A percentile compares a stretch with the other conserved stretches of the same genome.
Evolutionary conservation across 257 asterid species (phyloP).

Genomic region (Osmanthus fragrans): DNA sequence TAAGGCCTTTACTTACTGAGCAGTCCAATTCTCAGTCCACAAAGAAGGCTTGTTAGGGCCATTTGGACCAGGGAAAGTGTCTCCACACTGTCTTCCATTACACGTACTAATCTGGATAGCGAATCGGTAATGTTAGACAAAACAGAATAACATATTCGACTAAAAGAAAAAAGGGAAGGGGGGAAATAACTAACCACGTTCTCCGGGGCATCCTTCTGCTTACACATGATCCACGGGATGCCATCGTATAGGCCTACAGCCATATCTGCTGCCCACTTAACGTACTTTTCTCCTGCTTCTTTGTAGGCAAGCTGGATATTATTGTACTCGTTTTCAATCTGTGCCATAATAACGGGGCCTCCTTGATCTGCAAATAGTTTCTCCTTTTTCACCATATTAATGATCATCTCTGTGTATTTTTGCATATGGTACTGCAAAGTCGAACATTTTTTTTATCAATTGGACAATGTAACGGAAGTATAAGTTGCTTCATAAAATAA

Average conservation of each 20-base stretch:
- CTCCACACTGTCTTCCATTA: slow-evolving; percentile 94
- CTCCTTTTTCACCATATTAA: slow-evolving; percentile 58
- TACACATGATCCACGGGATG: slow-evolving; percentile 96
- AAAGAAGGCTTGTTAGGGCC: slow-evolving; percentile 83
- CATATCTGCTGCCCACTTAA: slow-evolving; percentile 87
- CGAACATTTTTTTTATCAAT: neutral
- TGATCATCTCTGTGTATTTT: slow-evolving; percentile 53
- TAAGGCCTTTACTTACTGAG: slow-evolving; percentile 56
- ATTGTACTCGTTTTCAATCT: slow-evolving; percentile 93
- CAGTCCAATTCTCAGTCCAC: slow-evolving; percentile 99
- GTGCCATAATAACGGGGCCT: slow-evolving; percentile 95
- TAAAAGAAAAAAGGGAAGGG: neutral
- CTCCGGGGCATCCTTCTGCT: slow-evolving; percentile 79
- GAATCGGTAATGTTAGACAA: neutral
- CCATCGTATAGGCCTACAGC: slow-evolving; percentile 53
- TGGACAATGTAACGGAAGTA: neutral
- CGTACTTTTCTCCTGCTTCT: slow-evolving; percentile 59
- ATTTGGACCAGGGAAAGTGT: slow-evolving; percentile 80
- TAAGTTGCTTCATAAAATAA: neutral
- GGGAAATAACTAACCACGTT: slow-evolving; percentile 44
- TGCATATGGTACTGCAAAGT: slow-evolving; percentile 74
- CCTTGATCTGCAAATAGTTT: slow-evolving; percentile 92
- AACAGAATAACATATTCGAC: neutral
- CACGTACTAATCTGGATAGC: slow-evolving; percentile 74
- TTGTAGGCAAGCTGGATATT: slow-evolving; percentile 69